phyloP scores from a whole-genome alignment of 1,284 basidiomycete genomes.

The Ganoderma multipileum region DNA sequence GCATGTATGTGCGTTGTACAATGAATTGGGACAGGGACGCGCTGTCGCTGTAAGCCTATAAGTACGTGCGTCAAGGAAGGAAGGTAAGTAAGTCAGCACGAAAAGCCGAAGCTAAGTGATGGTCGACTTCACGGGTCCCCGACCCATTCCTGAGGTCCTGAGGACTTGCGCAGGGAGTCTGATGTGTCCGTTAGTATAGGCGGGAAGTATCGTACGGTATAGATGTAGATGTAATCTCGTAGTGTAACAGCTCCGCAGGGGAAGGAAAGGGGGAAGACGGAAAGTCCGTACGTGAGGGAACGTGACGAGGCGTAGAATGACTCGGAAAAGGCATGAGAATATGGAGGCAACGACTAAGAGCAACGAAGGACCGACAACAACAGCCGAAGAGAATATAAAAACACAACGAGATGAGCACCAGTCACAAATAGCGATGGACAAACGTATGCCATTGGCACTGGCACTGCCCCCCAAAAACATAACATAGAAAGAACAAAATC shows the following conservation, averaged over 20 bases:
- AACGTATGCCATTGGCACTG: background rate
- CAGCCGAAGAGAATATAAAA: background rate
- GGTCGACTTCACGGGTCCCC: background rate
- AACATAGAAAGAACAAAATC: background rate
- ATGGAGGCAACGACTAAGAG: background rate
- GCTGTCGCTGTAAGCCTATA: background rate
- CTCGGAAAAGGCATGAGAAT: background rate
- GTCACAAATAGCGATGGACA: background rate
- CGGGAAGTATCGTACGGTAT: background rate
- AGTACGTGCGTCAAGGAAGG: background rate
- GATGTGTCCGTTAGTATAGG: background rate
- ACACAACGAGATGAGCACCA: background rate
- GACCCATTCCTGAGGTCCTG: background rate
- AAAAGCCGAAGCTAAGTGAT: background rate
- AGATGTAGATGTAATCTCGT: background rate
- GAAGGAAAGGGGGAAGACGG: background rate
- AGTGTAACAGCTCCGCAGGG: background rate
- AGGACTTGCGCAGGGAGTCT: background rate
- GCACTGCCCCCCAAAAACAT: background rate
- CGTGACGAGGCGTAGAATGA: background rate
- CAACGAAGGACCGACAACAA: background rate
- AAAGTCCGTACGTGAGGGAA: background rate
- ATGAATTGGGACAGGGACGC: background rate
- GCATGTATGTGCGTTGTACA: constrained; percentile 7
- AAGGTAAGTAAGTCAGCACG: background rate